Evolutionary conservation across 2,329 filamentous ascomycete genomes (phyloP).

Genomic region (Colletotrichum phormii): DNA sequence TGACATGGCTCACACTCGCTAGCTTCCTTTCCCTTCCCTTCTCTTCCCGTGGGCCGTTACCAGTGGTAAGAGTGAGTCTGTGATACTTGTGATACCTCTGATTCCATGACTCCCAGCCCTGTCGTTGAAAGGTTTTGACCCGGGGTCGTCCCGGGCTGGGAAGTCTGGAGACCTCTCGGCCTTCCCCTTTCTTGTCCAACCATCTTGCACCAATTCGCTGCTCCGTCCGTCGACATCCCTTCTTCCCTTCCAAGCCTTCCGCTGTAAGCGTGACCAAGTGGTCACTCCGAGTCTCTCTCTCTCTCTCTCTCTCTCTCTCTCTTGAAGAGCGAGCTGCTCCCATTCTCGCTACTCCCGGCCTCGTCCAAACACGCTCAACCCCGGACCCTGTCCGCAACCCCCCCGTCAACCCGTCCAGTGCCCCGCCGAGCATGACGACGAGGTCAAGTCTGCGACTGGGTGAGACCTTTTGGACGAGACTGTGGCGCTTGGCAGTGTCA

Average conservation of each 20-base stretch:
- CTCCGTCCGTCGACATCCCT: conserved; percentile 17
- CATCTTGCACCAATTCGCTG: conserved; percentile 15
- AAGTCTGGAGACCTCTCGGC: conserved; percentile 4
- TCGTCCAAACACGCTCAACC: conserved; percentile 20
- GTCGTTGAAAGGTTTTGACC: conserved; percentile 8
- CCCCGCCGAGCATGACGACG: conserved; percentile 32
- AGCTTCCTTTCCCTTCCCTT: not conserved
- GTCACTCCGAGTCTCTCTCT: not conserved
- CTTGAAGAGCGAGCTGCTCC: not conserved
- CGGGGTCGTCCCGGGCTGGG: conserved; percentile 19
- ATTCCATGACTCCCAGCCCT: not conserved
- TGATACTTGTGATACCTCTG: too few relatives aligned
- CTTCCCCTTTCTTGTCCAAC: conserved; percentile 19
- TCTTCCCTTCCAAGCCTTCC: not conserved
- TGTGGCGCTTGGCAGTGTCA: conserved; percentile 38
- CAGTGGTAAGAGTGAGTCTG: too few relatives aligned
- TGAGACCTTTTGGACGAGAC: conserved; percentile 31
- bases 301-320: not conserved
- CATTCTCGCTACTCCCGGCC: not conserved
- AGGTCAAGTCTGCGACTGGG: conserved; percentile 32
- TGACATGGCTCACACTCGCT: conserved; percentile 1
- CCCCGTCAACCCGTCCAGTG: conserved; percentile 6
- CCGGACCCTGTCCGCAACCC: conserved; percentile 20
- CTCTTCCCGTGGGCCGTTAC: not conserved
- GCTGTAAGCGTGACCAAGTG: conserved; percentile 14